phyloP scores from a whole-genome alignment of 768 basidiomycete genomes.

The Cystofilobasidium macerans region DNA sequence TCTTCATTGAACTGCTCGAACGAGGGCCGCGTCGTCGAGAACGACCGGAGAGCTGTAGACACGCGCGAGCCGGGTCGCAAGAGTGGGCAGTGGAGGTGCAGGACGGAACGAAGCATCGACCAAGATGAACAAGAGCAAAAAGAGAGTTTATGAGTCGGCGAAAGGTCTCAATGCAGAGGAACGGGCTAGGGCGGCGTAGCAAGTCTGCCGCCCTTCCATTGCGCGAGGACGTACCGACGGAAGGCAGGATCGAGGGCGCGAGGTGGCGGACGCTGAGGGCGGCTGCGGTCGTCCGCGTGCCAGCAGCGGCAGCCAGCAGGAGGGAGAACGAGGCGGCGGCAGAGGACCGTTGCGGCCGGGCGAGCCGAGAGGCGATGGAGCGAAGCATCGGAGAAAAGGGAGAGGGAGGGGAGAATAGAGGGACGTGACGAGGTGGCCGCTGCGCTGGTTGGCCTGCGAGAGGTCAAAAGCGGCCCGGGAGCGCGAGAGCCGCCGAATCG shows the following conservation, averaged over 20 bases:
- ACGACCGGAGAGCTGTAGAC: neutral
- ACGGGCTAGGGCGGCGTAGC: too few relatives aligned
- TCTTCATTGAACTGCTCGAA: neutral
- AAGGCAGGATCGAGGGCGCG: neutral
- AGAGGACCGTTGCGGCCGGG: neutral
- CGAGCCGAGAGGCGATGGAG: constrained; percentile 16
- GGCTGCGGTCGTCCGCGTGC: neutral
- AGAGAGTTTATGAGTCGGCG: too few relatives aligned
- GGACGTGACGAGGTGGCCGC: too few relatives aligned
- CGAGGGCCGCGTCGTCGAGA: neutral
- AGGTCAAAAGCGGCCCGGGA: too few relatives aligned
- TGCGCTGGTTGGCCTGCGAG: too few relatives aligned
- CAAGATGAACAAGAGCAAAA: too few relatives aligned
- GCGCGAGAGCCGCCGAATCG: too few relatives aligned
- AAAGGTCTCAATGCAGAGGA: too few relatives aligned
- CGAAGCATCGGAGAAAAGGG: constrained; percentile 14
- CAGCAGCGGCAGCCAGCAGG: too few relatives aligned
- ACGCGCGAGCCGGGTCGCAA: neutral
- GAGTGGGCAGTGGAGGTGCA: neutral
- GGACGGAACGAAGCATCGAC: neutral
- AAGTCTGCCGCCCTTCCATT: too few relatives aligned
- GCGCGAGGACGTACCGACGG: too few relatives aligned
- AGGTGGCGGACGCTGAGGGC: neutral
- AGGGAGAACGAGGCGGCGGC: neutral
- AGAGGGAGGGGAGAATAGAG: neutral